Conservation (phyloP, 2,329 filamentous ascomycete species). For the Alternaria arbusti region DNA sequence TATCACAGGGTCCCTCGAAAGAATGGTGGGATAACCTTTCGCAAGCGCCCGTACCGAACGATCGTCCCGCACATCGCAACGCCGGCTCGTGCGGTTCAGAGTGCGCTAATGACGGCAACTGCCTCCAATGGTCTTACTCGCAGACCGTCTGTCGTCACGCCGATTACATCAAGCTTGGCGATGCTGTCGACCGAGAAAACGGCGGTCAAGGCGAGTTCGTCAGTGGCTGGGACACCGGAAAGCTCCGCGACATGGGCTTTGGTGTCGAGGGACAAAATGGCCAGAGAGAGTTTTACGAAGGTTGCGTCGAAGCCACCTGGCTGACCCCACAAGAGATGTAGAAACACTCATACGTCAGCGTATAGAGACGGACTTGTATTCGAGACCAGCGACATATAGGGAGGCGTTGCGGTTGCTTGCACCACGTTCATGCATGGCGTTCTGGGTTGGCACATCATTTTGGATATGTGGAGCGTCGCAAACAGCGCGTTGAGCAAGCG, state of each 20-base stretch:
- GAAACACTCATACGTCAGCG: not conserved
- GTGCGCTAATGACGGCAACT: conserved; percentile 41
- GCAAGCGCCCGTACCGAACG: conserved; percentile 40
- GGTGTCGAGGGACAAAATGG: conserved; percentile 42
- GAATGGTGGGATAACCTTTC: conserved; percentile 49
- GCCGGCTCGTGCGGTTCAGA: conserved; percentile 44
- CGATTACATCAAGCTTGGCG: conserved; percentile 44
- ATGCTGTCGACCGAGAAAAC: conserved; percentile 41
- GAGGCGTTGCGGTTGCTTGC: conserved; percentile 32
- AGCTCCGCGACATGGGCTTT: conserved; percentile 45
- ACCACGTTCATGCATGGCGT: conserved; percentile 33
- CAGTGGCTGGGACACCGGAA: conserved; percentile 48
- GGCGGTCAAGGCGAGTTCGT: conserved; percentile 47
- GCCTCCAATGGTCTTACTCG: conserved; percentile 47
- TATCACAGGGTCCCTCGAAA: conserved; percentile 36
- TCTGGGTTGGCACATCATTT: conserved; percentile 26
- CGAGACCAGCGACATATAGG: conserved; percentile 19
- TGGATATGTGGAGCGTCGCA: conserved; percentile 9
- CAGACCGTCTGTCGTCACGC: conserved; percentile 48
- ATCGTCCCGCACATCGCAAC: conserved; percentile 43
- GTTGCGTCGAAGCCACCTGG: conserved; percentile 49
- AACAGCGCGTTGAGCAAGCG: conserved; percentile 2
- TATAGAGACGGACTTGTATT: conserved; percentile 8
- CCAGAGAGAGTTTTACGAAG: conserved; percentile 38
- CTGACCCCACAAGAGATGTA: conserved; percentile 41